phyloP scores from a whole-genome alignment of 192 early-diverging fungal genomes.

The Coemansia brasiliensis region DNA sequence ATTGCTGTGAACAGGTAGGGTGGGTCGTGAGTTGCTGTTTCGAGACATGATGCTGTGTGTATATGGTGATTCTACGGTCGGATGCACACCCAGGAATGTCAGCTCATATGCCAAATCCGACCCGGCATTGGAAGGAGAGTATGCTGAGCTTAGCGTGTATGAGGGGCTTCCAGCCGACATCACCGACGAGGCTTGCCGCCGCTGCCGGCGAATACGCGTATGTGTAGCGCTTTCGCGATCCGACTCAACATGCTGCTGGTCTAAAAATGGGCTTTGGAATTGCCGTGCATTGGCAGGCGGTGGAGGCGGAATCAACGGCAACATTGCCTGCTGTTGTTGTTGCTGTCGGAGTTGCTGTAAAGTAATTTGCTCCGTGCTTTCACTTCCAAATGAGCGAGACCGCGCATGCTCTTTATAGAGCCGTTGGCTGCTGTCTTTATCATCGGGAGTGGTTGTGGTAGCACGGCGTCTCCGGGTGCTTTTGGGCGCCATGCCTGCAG shows the following conservation, averaged over 20 bases:
- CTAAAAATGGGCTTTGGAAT: slow-evolving; percentile 37
- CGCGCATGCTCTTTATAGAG: slow-evolving; percentile 9
- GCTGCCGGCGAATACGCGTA: slow-evolving; percentile 48
- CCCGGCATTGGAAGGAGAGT: slow-evolving; percentile 49
- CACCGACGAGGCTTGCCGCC: slow-evolving; percentile 31
- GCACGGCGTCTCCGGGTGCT: slow-evolving; percentile 23
- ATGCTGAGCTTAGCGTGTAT: slow-evolving; percentile 46
- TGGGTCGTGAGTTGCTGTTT: slow-evolving; percentile 18
- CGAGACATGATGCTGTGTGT: slow-evolving; percentile 23
- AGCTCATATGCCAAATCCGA: slow-evolving; percentile 52
- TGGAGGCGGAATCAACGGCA: slow-evolving; percentile 24
- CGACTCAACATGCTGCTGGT: slow-evolving; percentile 19
- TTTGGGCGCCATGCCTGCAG: slow-evolving; percentile 2
- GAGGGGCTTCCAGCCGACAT: slow-evolving; percentile 31
- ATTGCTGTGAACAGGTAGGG: background rate
- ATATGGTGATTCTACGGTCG: slow-evolving; percentile 37
- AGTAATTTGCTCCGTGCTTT: slow-evolving; percentile 27
- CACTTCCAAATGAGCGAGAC: slow-evolving; percentile 49
- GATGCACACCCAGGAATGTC: slow-evolving; percentile 44
- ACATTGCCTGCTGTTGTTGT: slow-evolving; percentile 12
- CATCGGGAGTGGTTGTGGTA: slow-evolving; percentile 11
- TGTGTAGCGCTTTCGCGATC: slow-evolving; percentile 44
- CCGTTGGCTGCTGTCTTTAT: background rate
- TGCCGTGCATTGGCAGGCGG: slow-evolving; percentile 22
- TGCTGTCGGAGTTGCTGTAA: slow-evolving; percentile 32